phyloP scores from a whole-genome alignment of 768 basidiomycete genomes.

The Tremella mesenterica region DNA sequence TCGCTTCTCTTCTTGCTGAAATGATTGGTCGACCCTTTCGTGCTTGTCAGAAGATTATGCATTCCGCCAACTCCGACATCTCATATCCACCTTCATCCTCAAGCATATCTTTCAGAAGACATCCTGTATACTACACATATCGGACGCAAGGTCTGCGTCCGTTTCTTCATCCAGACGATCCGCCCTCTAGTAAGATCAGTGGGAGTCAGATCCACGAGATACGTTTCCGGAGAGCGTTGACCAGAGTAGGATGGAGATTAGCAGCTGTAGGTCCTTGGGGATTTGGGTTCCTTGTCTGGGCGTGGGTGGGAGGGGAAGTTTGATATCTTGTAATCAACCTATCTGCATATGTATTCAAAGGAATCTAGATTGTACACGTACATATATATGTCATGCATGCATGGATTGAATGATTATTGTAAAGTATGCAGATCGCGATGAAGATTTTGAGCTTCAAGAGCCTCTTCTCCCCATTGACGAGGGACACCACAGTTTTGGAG shows the following conservation, averaged over 20 bases:
- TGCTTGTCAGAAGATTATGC: constrained; percentile 27
- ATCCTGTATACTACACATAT: constrained; percentile 18
- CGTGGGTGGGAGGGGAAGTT: constrained; percentile 42
- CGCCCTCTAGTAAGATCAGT: constrained; percentile 1
- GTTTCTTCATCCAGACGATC: constrained; percentile 26
- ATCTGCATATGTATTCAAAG: neutral
- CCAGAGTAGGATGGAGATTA: constrained; percentile 34
- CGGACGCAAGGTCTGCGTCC: constrained; percentile 25
- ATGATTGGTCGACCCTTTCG: constrained; percentile 33
- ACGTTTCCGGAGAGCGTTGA: constrained; percentile 10
- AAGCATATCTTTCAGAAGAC: neutral
- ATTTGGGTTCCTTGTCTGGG: constrained; percentile 39
- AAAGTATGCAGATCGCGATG: constrained; percentile 10
- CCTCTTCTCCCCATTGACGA: constrained; percentile 35
- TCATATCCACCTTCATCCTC: neutral
- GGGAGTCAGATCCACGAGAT: constrained; percentile 1
- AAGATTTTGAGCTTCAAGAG: constrained; percentile 11
- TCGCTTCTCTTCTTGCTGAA: constrained; percentile 36
- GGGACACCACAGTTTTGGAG: constrained; percentile 38
- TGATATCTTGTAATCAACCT: neutral
- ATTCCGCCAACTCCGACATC: neutral
- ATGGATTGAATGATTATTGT: neutral
- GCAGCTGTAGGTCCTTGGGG: constrained; percentile 43
- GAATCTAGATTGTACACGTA: too few relatives aligned
- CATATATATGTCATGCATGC: neutral